These are phyloP conservation scores for Penicillium ochrochloron DNA, from an alignment of 495 filamentous ascomycete species.

Conservation along the genomic window DNA sequence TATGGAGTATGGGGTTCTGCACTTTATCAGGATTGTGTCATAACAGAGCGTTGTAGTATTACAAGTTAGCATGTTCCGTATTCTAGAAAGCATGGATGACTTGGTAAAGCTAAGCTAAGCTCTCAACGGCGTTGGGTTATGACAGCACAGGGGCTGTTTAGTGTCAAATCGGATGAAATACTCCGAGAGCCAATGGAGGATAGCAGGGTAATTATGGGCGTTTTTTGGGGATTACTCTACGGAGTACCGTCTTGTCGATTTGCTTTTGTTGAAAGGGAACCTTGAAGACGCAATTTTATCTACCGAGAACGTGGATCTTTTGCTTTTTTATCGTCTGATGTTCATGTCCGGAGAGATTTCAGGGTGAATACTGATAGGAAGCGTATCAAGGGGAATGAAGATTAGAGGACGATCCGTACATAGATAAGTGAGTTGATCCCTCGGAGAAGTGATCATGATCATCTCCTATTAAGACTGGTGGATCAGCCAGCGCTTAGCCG, in stretches of 20 bases:
- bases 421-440: neutral
- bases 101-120: neutral
- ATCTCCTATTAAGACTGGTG: neutral
- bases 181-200: neutral
- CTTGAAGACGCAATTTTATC: neutral
- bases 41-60: no score
- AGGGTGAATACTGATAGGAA: neutral
- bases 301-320: neutral
- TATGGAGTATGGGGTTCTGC: no score
- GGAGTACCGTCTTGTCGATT: neutral
- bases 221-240: neutral
- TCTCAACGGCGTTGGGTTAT: neutral
- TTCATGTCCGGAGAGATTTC: neutral
- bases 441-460: neutral
- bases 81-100: neutral
- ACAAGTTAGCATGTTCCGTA: no score
- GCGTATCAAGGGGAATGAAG: neutral
- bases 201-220: conserved; percentile 1
- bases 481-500: conserved; percentile 1
- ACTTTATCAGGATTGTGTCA: no score
- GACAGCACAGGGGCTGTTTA: neutral
- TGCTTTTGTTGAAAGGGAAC: neutral
- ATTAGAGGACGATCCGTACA: no score
- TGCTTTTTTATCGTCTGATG: neutral
- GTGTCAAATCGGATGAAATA: neutral